Conservation (phyloP, 305 asterid species). For the Fraxinus greggii region DNA sequence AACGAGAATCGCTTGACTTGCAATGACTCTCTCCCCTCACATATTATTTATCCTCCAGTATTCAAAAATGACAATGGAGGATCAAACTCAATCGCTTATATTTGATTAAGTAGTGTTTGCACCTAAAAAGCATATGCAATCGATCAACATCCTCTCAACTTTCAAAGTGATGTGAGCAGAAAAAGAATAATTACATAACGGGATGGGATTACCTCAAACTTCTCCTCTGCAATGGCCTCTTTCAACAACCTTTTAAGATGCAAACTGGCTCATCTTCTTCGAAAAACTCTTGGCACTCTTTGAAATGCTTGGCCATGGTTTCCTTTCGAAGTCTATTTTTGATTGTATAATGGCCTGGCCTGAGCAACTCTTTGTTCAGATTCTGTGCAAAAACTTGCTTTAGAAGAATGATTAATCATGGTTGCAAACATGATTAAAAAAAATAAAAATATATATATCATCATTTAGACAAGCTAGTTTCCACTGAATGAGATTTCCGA, state of each 20-base stretch:
- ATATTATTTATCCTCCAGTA: neutral
- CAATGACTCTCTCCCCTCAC: neutral
- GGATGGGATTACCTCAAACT: conserved; percentile 56
- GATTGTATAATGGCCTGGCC: conserved; percentile 88
- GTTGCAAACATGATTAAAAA: no score
- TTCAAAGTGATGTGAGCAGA: neutral
- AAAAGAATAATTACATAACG: neutral
- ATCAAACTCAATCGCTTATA: neutral
- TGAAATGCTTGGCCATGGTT: conserved; percentile 64
- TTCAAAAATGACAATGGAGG: neutral
- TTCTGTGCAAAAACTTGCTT: no score
- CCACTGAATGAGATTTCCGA: no score
- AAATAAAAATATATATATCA: no score
- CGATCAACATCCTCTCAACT: neutral
- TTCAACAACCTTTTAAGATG: conserved; percentile 58
- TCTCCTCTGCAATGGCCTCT: conserved; percentile 72
- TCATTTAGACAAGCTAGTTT: no score
- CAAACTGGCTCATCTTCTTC: conserved; percentile 20
- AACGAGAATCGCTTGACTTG: no score
- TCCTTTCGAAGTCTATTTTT: conserved; percentile 49
- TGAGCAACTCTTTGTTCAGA: conserved; percentile 76
- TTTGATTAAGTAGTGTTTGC: neutral
- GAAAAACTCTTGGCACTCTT: conserved; percentile 65
- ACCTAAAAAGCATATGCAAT: neutral
- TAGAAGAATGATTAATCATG: no score